Percentiles rank a stretch among this genome's conserved stretches.
Conservation (phyloP, 306 rosid species). For the Inga leiocalycina region DNA sequence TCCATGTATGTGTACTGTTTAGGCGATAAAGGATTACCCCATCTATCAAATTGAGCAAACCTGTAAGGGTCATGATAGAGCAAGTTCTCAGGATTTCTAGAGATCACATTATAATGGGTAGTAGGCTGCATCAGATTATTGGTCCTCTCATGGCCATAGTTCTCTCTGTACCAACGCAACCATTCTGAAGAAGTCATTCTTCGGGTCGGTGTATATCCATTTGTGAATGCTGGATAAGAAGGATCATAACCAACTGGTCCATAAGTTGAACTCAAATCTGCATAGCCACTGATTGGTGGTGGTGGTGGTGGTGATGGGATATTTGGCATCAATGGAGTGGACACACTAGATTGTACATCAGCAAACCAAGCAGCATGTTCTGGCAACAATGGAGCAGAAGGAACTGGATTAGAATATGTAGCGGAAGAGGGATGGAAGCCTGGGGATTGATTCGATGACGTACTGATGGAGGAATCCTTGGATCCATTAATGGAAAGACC, state of each 20-base stretch:
- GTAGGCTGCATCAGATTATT: conserved; percentile 51
- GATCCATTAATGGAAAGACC: conserved; percentile 49
- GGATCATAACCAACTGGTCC: conserved; percentile 51
- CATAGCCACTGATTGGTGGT: conserved; percentile 38
- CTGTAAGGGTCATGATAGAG: conserved; percentile 40
- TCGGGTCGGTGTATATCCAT: conserved; percentile 52
- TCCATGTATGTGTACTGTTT: conserved; percentile 52
- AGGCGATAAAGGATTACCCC: conserved; percentile 46
- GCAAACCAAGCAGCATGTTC: conserved; percentile 72
- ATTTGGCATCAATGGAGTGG: conserved; percentile 33
- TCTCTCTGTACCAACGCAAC: conserved; percentile 88
- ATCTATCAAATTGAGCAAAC: conserved; percentile 53
- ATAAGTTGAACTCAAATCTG: conserved; percentile 58
- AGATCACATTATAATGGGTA: conserved; percentile 35
- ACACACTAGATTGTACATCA: conserved; percentile 42
- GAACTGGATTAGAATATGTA: conserved; percentile 66
- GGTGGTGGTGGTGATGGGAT: conserved; percentile 22
- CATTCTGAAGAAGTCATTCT: conserved; percentile 94
- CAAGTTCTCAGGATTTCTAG: conserved; percentile 46
- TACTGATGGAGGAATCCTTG: conserved; percentile 40
- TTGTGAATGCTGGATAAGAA: conserved; percentile 41
- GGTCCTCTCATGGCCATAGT: conserved; percentile 42
- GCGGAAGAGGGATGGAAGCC: conserved; percentile 42
- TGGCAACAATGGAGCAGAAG: conserved; percentile 93
- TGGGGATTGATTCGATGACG: conserved; percentile 37